Evolutionary conservation across 2,329 filamentous ascomycete species (phyloP), one percentile per base, ranked within the genome.

Genomic region (Pseudopyricularia cyperi): DNA sequence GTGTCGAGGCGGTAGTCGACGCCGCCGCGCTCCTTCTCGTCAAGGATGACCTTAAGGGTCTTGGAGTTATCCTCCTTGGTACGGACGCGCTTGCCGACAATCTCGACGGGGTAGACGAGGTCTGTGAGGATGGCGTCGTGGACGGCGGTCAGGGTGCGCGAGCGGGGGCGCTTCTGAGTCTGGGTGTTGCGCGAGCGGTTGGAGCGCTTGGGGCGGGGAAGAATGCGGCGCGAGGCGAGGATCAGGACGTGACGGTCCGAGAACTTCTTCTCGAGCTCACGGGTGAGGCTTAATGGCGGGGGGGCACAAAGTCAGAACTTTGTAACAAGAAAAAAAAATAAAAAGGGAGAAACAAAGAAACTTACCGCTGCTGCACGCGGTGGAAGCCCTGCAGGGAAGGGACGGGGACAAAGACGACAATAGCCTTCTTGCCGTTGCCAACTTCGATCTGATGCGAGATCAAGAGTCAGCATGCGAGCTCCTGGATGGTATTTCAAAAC

Each of bases 211-310:
- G 93, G 93, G 74, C 90, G 89, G 72, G 93, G 91, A 58, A 98
- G 83, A 68, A 98, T 98, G 75, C 93, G 93, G 82, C 93, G 93
- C 69, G 91, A 94, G 66, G 93, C 93, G 66, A 98, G 86, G 83
- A 98, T 89, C 73, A 98, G 81, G 73, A 98, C 93, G 76, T 98
- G 93, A 76, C 93, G 93, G 83, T 98, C 93, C 61, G 93, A 97
- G 89, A 98, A 98, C 82, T 98, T 98, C 89, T 98, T 98, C 87
- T 98, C 93, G 71, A 98, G 90, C 83, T 98, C 93, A 77, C 93
- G 93, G 75, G 93, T 98, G 71, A 98, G 85, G 71, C 91, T 97
- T 58, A 42, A 48, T 14, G 44, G 17, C 19, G 14, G 4, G 8
- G 7, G 37, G 42, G 49, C 19, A 52, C 24, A 5, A 19, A 2